A percentile compares a stretch with the other conserved stretches of the same genome.
Conservation (phyloP, 495 filamentous ascomycete genomes). For the Penicillium samsonianum region DNA sequence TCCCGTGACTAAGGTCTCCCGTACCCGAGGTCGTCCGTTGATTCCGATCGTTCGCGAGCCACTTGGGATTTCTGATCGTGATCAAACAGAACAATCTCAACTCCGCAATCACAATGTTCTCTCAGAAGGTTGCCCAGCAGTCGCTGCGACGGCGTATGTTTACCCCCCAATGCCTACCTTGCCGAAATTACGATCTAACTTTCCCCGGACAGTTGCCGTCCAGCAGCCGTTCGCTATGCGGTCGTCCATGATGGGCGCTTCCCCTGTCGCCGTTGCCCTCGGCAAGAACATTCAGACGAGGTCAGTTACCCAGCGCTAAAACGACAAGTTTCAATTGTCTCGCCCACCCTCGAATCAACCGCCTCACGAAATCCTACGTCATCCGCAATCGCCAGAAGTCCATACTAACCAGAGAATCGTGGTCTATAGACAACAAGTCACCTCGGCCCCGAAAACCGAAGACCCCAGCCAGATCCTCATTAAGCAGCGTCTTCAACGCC, state of each 20-base stretch:
- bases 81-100: constrained; percentile 23
- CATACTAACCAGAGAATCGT: constrained; percentile 17
- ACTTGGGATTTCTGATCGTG: constrained; percentile 14
- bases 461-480: constrained; percentile 73
- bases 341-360: background rate
- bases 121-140: constrained; percentile 65
- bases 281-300: constrained; percentile 55
- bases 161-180: background rate
- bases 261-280: constrained; percentile 51
- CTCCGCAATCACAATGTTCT: constrained; percentile 58
- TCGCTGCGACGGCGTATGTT: constrained; percentile 69
- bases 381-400: constrained; percentile 20
- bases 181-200: constrained; percentile 18
- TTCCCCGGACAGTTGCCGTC: constrained; percentile 45
- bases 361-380: constrained; percentile 33
- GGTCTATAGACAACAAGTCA: constrained; percentile 49
- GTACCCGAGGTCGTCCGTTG: constrained; percentile 49
- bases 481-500: constrained; percentile 80
- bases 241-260: constrained; percentile 51
- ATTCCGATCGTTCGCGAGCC: constrained; percentile 34
- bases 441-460: constrained; percentile 56
- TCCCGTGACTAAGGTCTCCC: constrained; percentile 36
- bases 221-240: constrained; percentile 51
- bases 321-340: background rate
- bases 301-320: constrained; percentile 36